Percentiles rank a stretch among this genome's conserved stretches.
phyloP scores from a whole-genome alignment of 2,329 filamentous ascomycete genomes.

The Botryotinia globosa region DNA sequence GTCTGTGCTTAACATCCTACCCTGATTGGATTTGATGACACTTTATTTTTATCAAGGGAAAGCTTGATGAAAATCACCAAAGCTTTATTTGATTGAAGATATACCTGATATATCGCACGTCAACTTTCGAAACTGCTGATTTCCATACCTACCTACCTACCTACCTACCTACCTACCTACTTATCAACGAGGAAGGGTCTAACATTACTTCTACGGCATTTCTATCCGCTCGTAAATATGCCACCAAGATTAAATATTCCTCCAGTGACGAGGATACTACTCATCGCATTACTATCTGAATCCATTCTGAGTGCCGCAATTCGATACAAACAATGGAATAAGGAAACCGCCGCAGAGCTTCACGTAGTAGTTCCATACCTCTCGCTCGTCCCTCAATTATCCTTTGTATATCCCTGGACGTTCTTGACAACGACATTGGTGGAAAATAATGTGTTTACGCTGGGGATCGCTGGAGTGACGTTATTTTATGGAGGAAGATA shows the following conservation, averaged over 20 bases:
- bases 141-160: not conserved
- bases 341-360: constrained; percentile 49
- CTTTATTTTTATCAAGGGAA: constrained; percentile 4
- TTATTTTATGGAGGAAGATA: constrained; percentile 92
- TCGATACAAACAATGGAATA: constrained; percentile 67
- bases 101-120: not conserved
- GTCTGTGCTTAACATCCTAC: not conserved
- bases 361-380: constrained; percentile 79
- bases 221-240: constrained; percentile 48
- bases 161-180: not conserved
- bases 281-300: constrained; percentile 71
- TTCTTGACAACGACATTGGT: constrained; percentile 82
- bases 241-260: constrained; percentile 85
- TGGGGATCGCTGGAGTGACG: constrained; percentile 72
- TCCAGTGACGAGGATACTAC: constrained; percentile 79
- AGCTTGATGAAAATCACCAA: constrained; percentile 3
- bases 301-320: constrained; percentile 80
- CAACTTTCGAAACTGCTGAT: constrained; percentile 23
- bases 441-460: constrained; percentile 88
- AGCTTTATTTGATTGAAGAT: constrained; percentile 5
- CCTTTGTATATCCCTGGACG: constrained; percentile 90
- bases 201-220: not conserved
- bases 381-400: constrained; percentile 78
- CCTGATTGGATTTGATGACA: not conserved
- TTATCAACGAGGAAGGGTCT: not conserved